phyloP scores from a whole-genome alignment of 169 alveolate genomes.

The Perkinsus olseni region DNA sequence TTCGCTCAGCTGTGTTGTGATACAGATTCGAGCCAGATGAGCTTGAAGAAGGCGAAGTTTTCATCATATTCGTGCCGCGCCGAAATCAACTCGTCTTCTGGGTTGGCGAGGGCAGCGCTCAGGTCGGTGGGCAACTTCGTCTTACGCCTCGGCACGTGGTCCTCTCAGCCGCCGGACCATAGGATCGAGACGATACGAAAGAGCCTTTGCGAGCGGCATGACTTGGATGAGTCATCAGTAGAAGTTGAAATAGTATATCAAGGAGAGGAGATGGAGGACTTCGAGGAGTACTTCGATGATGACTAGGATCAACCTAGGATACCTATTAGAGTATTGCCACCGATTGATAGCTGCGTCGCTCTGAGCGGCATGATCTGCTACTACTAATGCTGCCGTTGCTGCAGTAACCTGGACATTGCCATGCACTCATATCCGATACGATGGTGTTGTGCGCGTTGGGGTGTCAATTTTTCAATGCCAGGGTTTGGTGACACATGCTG shows the following conservation, averaged over 20 bases:
- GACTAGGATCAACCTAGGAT: background rate
- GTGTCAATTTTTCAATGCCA: no score
- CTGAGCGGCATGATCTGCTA: no score
- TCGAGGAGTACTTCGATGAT: background rate
- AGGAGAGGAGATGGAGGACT: background rate
- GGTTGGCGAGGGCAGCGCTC: background rate
- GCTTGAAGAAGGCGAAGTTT: background rate
- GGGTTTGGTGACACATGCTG: no score
- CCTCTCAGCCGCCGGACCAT: background rate
- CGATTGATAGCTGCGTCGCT: no score
- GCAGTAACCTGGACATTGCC: no score
- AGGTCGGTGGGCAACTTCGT: background rate
- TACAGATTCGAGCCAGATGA: background rate
- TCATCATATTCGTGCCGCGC: background rate
- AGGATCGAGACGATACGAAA: background rate
- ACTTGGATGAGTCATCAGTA: background rate
- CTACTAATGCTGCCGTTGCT: no score
- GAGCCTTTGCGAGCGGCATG: background rate
- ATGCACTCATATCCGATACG: no score
- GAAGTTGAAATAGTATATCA: background rate
- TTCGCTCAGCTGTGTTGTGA: background rate
- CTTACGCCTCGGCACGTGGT: background rate
- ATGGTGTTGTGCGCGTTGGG: no score
- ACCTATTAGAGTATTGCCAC: no score
- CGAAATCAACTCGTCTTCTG: background rate